Evolutionary conservation across 441 rosid species (phyloP), one percentile per base, ranked within the genome.

Genomic region (Oxalis stricta): DNA sequence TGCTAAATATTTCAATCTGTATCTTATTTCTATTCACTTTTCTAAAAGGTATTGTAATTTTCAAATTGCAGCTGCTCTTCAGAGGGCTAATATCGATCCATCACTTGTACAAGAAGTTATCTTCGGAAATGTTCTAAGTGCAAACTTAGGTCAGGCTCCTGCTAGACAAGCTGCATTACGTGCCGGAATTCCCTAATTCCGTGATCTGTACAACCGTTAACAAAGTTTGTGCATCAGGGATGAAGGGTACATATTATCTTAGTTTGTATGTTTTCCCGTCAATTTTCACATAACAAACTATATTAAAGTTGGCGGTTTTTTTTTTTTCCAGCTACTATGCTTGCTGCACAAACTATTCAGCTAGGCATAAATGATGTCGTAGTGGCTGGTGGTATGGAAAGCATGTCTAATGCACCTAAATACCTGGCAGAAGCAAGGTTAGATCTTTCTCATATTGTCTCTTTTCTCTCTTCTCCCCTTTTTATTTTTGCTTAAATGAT

Each of bases 81-180:
- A 29, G 47, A 82, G 84, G 67, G 94, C 94, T 53, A 78, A 68
- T 23, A 60, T 89, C 53, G 88, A 78, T 50, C 89, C 95, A 15
- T 60, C 78, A 1, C 86, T 78, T 47, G 96, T 89, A 50, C 83
- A 89, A 71, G 98, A 85, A 60, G 92, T 89, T 18, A 77, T 76
- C 76, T 80, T 89, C 28, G 98, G 96, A 40, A 89, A 89, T 63
- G 98, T 89, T 55, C 82, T 85, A 43, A 76, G 79, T 43, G 96
- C 94, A 41, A 85, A 89, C 75, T 75, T 89, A 60, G 98, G 96
- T 28, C 98, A 85, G 60, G 96, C 98, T 64, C 96, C 96, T 33
- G 96, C 98, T 31, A 80, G 96, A 56, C 98, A 89, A 55, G 98
- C 96, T 46, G 89, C 98, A 29, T 62, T 89, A 54, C 95, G 92